Conservation (phyloP, 202 grass and related monocot species). For the Panicum hallii region DNA sequence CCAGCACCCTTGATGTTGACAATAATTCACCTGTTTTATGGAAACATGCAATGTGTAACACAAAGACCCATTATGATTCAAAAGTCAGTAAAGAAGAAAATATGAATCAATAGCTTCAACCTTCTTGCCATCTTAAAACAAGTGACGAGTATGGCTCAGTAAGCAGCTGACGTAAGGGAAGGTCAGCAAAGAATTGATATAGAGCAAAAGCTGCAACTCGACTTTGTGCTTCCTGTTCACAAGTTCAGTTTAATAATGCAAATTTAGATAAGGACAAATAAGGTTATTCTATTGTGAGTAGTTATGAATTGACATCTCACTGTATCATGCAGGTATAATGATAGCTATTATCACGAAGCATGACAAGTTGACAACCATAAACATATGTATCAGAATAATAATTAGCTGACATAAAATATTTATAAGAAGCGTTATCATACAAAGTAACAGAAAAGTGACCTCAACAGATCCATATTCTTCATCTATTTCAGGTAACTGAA, state of each 20-base stretch:
- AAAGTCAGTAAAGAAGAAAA: constrained; percentile 38
- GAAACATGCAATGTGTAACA: constrained; percentile 39
- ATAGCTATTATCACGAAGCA: constrained; percentile 26
- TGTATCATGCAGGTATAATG: background rate
- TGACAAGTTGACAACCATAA: constrained; percentile 1
- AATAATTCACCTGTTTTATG: constrained; percentile 66
- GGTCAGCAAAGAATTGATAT: constrained; percentile 89
- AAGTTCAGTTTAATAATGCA: constrained; percentile 43
- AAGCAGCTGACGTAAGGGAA: constrained; percentile 83
- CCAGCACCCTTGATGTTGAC: constrained; percentile 63
- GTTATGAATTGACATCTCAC: background rate
- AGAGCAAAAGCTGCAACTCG: constrained; percentile 85
- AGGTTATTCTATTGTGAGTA: constrained; percentile 5
- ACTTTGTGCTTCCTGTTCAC: constrained; percentile 83
- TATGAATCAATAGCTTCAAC: constrained; percentile 46
- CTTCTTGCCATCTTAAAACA: constrained; percentile 93
- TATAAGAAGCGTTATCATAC: background rate
- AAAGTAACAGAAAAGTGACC: constrained; percentile 57
- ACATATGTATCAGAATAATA: constrained; percentile 23
- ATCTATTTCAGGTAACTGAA: constrained; percentile 71
- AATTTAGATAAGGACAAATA: constrained; percentile 13
- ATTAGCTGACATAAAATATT: background rate
- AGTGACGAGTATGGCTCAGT: constrained; percentile 82
- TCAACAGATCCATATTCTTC: constrained; percentile 84
- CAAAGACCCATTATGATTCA: constrained; percentile 31